A percentile compares a stretch with the other conserved stretches of the same genome.
Evolutionary conservation across 352 stramenopile species (phyloP).

Genomic region (Phytophthora hibernalis): DNA sequence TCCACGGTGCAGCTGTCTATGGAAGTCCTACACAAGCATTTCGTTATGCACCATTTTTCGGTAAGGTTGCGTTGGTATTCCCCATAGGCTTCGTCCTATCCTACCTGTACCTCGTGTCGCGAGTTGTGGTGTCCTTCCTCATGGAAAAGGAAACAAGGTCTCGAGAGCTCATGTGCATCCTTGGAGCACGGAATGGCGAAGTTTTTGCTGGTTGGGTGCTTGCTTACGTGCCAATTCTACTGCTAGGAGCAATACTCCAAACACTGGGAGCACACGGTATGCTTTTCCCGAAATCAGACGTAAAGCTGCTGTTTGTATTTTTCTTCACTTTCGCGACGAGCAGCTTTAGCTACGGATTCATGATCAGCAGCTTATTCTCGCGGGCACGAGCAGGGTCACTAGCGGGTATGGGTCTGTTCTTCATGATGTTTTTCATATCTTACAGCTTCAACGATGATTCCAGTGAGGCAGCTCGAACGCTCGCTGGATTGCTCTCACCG

Average conservation of each 20-base stretch:
- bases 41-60: slow-evolving; percentile 78
- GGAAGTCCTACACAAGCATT: slow-evolving; percentile 61
- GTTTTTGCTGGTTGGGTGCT: slow-evolving; percentile 75
- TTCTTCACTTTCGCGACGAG: slow-evolving; percentile 85
- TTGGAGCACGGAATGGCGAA: slow-evolving; percentile 79
- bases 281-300: slow-evolving; percentile 62
- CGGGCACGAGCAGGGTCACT: slow-evolving; percentile 62
- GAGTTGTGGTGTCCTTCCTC: slow-evolving; percentile 90
- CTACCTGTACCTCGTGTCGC: slow-evolving; percentile 93
- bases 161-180: slow-evolving; percentile 93
- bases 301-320: slow-evolving; percentile 58
- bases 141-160: slow-evolving; percentile 93
- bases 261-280: slow-evolving; percentile 38
- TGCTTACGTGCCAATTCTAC: slow-evolving; percentile 75
- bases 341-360: slow-evolving; percentile 76
- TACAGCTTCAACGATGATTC: slow-evolving; percentile 74
- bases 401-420: slow-evolving; percentile 79
- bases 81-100: slow-evolving; percentile 92
- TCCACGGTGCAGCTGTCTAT: slow-evolving; percentile 56
- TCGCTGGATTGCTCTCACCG: slow-evolving; percentile 65
- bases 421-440: slow-evolving; percentile 83
- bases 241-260: slow-evolving; percentile 57
- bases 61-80: slow-evolving; percentile 78
- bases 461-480: slow-evolving; percentile 34
- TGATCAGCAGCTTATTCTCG: slow-evolving; percentile 76